Evolutionary conservation across 805 yeast genomes (phyloP).

Genomic region (Candida qinlingensis): DNA sequence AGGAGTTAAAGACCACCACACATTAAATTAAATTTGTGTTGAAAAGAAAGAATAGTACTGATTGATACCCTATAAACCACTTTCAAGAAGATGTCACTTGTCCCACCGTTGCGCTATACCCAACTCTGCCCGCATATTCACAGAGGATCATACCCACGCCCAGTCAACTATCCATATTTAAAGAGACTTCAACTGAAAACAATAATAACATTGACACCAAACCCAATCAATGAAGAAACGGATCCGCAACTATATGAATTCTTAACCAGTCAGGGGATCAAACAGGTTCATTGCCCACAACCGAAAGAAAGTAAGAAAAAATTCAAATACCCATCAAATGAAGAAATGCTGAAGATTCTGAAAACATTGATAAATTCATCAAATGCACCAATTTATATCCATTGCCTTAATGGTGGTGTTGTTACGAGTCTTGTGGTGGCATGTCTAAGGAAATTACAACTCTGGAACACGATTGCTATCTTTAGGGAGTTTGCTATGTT

Average conservation of each 20-base stretch:
- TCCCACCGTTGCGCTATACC: slow-evolving; percentile 76
- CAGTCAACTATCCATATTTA: slow-evolving; percentile 64
- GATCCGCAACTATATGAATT: slow-evolving; percentile 50
- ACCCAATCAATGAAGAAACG: slow-evolving; percentile 50
- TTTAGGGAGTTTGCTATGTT: slow-evolving; percentile 76
- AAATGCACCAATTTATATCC: slow-evolving; percentile 70
- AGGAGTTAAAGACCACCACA: too few species aligned
- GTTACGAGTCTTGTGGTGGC: slow-evolving; percentile 82
- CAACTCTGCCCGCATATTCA: slow-evolving; percentile 62
- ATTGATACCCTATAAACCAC: background rate
- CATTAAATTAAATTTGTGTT: too few species aligned
- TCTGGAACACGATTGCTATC: slow-evolving; percentile 88
- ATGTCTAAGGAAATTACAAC: slow-evolving; percentile 73
- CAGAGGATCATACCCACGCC: slow-evolving; percentile 85
- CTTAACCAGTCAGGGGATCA: slow-evolving; percentile 49
- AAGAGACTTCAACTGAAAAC: slow-evolving; percentile 60
- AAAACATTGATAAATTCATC: slow-evolving; percentile 53
- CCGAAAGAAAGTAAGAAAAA: slow-evolving; percentile 40
- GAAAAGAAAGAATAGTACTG: background rate
- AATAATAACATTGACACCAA: slow-evolving; percentile 75
- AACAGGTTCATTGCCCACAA: slow-evolving; percentile 61
- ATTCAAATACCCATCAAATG: slow-evolving; percentile 10
- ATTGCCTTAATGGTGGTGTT: slow-evolving; percentile 87
- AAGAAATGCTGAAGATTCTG: slow-evolving; percentile 48
- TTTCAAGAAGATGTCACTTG: slow-evolving; percentile 24